Evolutionary conservation across 805 yeast genomes (phyloP), one percentile per base, ranked within the genome.

Genomic region (Wickerhamomyces ciferrii): DNA sequence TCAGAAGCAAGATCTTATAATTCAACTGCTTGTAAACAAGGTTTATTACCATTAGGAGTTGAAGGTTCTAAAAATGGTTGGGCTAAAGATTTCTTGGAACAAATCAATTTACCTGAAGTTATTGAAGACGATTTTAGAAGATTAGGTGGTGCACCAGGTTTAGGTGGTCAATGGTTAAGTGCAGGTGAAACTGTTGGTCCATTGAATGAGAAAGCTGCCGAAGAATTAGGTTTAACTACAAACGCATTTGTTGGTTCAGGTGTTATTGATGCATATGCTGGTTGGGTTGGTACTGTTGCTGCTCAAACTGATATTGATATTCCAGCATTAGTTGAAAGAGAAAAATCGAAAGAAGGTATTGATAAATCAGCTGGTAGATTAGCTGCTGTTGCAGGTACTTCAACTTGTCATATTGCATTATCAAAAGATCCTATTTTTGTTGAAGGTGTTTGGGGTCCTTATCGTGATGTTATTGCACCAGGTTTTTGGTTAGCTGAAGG

Each of bases 391-490:
- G 98, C 99, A 0, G 99, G 99, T 50, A 94, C 99, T 6, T 90
- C 97, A 2, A 94, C 99, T 1, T 94, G 99, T 63, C 98, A 94
- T 66, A 83, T 94, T 56, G 90, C 88, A 47, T 75, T 92, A 75
- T 84, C 96, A 25, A 76, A 79, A 50, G 84, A 87, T 27, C 86
- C 96, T 0, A 80, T 89, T 39, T 91, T 92, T 63, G 98, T 92
- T 10, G 81, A 88, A 39, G 99, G 99, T 49, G 97, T 94, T 31
- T 94, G 99, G 99, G 99, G 99, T 14, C 99, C 99, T 2, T 94
- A 94, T 68, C 77, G 90, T 59, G 96, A 91, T 65, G 96, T 88
- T 5, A 76, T 92, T 72, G 86, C 95, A n/a, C 84, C 86, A 25
- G 89, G 83, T 6, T 84, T 74, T 59, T 94, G 98, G 98, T 74